These are phyloP conservation scores for Plasmodium relictum DNA, from an alignment of 169 alveolate species.

Conservation along the genomic window DNA sequence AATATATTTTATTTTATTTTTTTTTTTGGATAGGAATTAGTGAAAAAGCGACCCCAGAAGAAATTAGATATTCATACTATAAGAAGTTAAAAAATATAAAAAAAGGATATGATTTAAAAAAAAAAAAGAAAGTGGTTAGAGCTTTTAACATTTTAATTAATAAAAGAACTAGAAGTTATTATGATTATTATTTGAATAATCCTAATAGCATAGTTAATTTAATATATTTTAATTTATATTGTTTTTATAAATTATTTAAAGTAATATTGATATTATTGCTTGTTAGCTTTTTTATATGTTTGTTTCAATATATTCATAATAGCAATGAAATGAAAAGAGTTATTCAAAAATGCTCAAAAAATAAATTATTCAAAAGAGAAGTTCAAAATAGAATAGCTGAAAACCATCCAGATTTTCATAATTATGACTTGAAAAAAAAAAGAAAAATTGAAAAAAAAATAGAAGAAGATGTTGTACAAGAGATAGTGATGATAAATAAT, in stretches of 20 bases:
- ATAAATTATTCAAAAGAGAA: constrained; percentile 43
- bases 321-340: constrained; percentile 33
- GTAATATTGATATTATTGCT: constrained; percentile 18
- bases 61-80: constrained; percentile 22
- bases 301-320: constrained; percentile 37
- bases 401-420: constrained; percentile 38
- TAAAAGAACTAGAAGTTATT: constrained; percentile 44
- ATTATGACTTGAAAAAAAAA: constrained; percentile 23
- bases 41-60: constrained; percentile 13
- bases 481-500: constrained; percentile 5
- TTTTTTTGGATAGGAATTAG: constrained; percentile 17
- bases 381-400: constrained; percentile 21
- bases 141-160: constrained; percentile 43
- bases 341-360: constrained; percentile 18
- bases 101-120: constrained; percentile 14
- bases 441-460: constrained; percentile 40
- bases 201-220: constrained; percentile 66
- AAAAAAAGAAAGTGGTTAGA: constrained; percentile 38
- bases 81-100: constrained; percentile 5
- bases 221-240: constrained; percentile 21
- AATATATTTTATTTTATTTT: background rate
- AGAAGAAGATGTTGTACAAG: constrained; percentile 53
- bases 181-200: constrained; percentile 61
- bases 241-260: constrained; percentile 38
- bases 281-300: constrained; percentile 15